Percentiles rank a stretch among this genome's conserved stretches.
Conservation (phyloP, 495 filamentous ascomycete genomes). For the Neurospora tetraspora region DNA sequence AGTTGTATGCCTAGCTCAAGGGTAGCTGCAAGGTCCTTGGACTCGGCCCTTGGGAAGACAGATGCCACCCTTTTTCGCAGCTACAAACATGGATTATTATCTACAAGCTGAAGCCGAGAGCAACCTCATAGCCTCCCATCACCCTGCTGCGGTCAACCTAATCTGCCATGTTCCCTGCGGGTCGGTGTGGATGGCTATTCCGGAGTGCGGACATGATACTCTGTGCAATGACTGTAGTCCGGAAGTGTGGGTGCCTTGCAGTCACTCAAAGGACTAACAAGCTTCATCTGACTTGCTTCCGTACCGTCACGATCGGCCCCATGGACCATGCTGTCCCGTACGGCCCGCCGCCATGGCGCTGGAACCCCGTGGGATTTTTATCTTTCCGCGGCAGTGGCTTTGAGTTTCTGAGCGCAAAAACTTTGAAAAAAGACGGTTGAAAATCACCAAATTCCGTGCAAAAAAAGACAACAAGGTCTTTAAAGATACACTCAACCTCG, state of each 20-base stretch:
- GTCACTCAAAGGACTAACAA: not conserved
- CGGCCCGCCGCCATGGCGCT: not conserved
- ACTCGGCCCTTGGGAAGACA: not conserved
- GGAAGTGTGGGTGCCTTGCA: not conserved
- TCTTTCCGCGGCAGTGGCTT: not conserved
- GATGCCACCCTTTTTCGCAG: not conserved
- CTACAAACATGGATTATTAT: not conserved
- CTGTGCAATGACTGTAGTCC: not conserved
- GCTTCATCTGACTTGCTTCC: not conserved
- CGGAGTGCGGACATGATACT: not conserved
- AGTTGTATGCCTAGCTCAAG: not conserved
- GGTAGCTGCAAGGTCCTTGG: not conserved
- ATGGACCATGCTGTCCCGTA: not conserved
- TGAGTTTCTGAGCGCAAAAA: not conserved
- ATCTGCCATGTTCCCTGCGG: not conserved
- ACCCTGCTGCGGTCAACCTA: not conserved
- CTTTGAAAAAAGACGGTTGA: slow-evolving; percentile 4
- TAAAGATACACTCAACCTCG: not conserved
- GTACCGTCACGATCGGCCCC: not conserved
- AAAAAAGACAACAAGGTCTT: not conserved
- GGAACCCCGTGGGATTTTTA: not conserved
- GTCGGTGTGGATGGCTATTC: not conserved
- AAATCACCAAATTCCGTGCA: not conserved
- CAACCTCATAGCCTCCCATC: not conserved
- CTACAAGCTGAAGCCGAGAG: not conserved